These are phyloP conservation scores for Cryphonectria carpinicola DNA, from an alignment of 2,329 filamentous ascomycete genomes.

Conservation along the genomic window DNA sequence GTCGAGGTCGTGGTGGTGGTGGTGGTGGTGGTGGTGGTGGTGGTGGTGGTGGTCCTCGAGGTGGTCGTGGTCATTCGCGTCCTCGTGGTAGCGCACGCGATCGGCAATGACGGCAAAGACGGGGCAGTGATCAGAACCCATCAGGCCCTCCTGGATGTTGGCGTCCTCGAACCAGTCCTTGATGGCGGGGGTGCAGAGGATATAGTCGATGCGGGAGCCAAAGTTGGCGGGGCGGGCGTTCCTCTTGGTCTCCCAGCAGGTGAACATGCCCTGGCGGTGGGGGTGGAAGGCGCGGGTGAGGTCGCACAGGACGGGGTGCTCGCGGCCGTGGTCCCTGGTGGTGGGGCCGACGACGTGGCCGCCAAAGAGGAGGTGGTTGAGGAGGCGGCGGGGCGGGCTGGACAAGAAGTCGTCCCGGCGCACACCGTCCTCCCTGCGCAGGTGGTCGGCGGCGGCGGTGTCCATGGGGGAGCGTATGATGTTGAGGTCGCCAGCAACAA, in stretches of 20 bases:
- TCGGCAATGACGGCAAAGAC: slow-evolving; percentile 80
- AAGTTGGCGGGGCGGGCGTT: slow-evolving; percentile 96
- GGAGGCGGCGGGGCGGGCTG: slow-evolving; percentile 71
- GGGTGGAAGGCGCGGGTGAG: slow-evolving; percentile 82
- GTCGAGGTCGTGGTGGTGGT: no score
- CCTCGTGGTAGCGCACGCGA: no score
- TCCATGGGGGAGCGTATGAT: slow-evolving; percentile 73
- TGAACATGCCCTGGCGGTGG: slow-evolving; percentile 86
- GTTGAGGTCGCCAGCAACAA: slow-evolving; percentile 89
- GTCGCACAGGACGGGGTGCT: slow-evolving; percentile 78
- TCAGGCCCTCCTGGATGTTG: slow-evolving; percentile 89
- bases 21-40: no score
- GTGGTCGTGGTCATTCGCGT: no score
- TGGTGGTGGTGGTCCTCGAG: no score
- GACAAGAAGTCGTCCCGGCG: slow-evolving; percentile 74
- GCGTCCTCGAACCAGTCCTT: slow-evolving; percentile 78
- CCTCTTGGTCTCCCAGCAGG: slow-evolving; percentile 93
- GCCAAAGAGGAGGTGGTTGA: slow-evolving; percentile 82
- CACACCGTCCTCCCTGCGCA: slow-evolving; percentile 71
- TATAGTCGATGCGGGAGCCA: slow-evolving; percentile 90
- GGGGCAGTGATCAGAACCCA: slow-evolving; percentile 96
- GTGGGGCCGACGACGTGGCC: slow-evolving; percentile 70
- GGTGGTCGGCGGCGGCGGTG: slow-evolving; percentile 72
- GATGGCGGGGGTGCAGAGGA: slow-evolving; percentile 80
- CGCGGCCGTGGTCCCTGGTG: slow-evolving; percentile 70